A percentile compares a stretch with the other conserved stretches of the same genome.
phyloP scores from a whole-genome alignment of 192 early-diverging fungal species.

The Mortierella antarctica region DNA sequence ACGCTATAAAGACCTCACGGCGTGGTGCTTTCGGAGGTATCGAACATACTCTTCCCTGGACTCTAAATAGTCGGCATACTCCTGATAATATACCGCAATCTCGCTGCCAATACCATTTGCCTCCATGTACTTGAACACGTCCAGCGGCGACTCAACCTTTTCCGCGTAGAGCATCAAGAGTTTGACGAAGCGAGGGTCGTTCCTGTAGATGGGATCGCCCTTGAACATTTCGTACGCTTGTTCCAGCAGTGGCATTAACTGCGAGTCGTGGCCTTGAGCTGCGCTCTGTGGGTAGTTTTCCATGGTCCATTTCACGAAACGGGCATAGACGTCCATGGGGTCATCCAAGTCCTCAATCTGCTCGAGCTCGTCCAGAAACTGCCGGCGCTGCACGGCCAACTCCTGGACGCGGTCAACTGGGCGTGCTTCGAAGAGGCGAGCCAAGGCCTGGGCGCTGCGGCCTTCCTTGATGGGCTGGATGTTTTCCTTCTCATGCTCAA shows the following conservation, averaged over 20 bases:
- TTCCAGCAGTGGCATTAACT: constrained; percentile 65
- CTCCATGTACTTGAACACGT: constrained; percentile 81
- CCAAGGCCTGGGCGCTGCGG: constrained; percentile 64
- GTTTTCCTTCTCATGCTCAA: constrained; percentile 85
- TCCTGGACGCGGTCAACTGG: constrained; percentile 31
- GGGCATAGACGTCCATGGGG: constrained; percentile 69
- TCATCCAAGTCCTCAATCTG: constrained; percentile 58
- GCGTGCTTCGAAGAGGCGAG: constrained; percentile 34
- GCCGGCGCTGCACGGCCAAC: constrained; percentile 23
- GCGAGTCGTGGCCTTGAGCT: constrained; percentile 55
- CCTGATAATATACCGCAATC: constrained; percentile 78
- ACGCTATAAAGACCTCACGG: constrained; percentile 3
- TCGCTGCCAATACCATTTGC: constrained; percentile 76
- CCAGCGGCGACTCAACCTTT: constrained; percentile 69
- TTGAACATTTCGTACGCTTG: constrained; percentile 57
- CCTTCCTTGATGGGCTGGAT: constrained; percentile 74
- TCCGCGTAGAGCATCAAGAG: constrained; percentile 53
- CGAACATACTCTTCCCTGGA: constrained; percentile 39
- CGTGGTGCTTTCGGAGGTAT: background rate
- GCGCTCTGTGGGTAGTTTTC: constrained; percentile 70
- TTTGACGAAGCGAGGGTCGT: constrained; percentile 67
- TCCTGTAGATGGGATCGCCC: constrained; percentile 65
- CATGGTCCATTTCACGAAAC: constrained; percentile 71
- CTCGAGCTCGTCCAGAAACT: constrained; percentile 48
- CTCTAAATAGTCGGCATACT: constrained; percentile 77